A percentile compares a stretch with the other conserved stretches of the same genome.
Conservation (phyloP, 495 filamentous ascomycete species). For the Apiosordaria backusii region DNA sequence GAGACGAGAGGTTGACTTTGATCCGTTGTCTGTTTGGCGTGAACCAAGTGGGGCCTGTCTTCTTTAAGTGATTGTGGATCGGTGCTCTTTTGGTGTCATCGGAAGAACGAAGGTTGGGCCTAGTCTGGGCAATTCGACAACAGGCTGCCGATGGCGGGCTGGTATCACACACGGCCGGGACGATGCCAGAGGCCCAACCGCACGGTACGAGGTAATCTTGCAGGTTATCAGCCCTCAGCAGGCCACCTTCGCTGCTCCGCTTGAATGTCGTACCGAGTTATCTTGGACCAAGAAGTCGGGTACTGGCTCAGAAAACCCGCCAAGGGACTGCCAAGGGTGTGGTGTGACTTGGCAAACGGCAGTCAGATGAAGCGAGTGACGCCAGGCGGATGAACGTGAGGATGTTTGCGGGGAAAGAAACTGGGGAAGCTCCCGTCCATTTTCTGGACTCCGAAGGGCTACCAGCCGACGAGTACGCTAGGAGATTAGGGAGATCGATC, state of each 20-base stretch:
- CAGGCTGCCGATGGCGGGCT: neutral
- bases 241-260: neutral
- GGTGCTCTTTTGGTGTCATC: neutral
- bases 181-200: neutral
- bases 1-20: neutral
- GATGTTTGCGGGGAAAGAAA: slow-evolving; percentile 1
- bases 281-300: slow-evolving; percentile 7
- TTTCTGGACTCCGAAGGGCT: neutral
- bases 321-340: slow-evolving; percentile 23
- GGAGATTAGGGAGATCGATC: too few relatives aligned
- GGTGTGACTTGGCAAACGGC: slow-evolving; percentile 25
- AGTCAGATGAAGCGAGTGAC: slow-evolving; percentile 14
- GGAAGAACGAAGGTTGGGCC: neutral
- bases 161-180: neutral
- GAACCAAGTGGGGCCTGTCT: slow-evolving; percentile 3
- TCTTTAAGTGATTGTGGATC: slow-evolving; percentile 4
- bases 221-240: neutral
- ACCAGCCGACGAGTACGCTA: neutral
- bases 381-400: neutral
- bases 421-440: neutral
- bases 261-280: slow-evolving; percentile 11
- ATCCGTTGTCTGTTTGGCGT: slow-evolving; percentile 2
- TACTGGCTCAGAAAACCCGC: slow-evolving; percentile 15
- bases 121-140: neutral
- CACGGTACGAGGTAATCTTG: neutral